Evolutionary conservation across 2,329 filamentous ascomycete genomes (phyloP), one percentile per base, ranked within the genome.

Genomic region (Colletotrichum siamense): DNA sequence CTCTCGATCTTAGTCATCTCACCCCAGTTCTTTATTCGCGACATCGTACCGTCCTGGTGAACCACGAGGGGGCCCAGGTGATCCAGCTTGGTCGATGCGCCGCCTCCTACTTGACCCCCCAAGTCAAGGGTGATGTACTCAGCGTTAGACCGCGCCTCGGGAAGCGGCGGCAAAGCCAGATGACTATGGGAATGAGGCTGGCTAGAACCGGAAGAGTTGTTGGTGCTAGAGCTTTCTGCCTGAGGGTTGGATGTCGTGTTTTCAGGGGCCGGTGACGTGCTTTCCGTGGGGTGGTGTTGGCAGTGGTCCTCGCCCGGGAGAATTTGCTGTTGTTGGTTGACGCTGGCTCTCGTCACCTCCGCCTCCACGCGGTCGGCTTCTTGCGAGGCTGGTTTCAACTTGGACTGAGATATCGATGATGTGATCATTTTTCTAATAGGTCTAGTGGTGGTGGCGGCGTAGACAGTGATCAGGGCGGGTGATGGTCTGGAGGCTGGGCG

Each of bases 61-160:
- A 96, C 92, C 2, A 96, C 94, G 80, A 96, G 87, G 3, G 94
- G 94, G 0, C 94, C 94, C 28, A 96, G 86, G 77, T 91, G 89
- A 81, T 95, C 93, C 10, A 96, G 89, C 66, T 89, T 91, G 59
- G 94, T 88, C 3, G 82, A 82, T 16, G 84, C 39, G 75, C 78
- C 59, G 73, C 63, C 75, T 63, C 75, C 75, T 36, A 28, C 8
- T 36, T 75, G 80, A 59, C 81, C 80, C 64, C 81, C 81, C 76
- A 85, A 81, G 78, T 85, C 83, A 32, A 85, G 82, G n/a, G 79
- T 82, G 30, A 80, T 75, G 61, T 78, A 24, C 7, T 22, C 32
- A 22, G n/a, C 59, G 57, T 36, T 39, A 24, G 30, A 34, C 26
- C 10, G 30, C 30, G 44, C 39, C 66, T 70, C 74, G 65, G 70